Base-by-base conservation (phyloP, 2,329 filamentous ascomycete species). In the Volutella citrinella region DNA sequence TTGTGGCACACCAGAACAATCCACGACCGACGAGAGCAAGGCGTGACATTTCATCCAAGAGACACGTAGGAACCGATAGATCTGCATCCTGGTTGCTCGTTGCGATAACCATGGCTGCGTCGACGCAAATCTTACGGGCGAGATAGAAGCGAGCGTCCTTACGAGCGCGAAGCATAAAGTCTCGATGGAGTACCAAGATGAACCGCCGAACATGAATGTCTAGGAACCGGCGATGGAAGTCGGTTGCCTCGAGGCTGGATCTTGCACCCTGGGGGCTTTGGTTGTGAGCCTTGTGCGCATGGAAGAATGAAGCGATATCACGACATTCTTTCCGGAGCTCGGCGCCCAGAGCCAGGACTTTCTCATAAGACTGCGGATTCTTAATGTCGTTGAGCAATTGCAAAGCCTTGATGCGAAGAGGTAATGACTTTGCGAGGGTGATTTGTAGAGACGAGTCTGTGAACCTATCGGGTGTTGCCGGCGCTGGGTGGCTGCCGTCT, bases 131-230 rank as follows among this genome's bases (percentile, higher is more conserved):
- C 19, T 53, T 53, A 11, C 50, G 48, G 8, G 50, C 51, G 20
- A 53, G 50, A 29, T 52, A 53, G 23, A 52, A 52, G 7, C 39
- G 44, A 7, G 50, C 42, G 19, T 52, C 45, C 5, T 30, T 28
- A 14, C 36, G 41, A 6, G 50, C 46, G 18, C 49, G 42, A 10
- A 53, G 42, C 50, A 53, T 53, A 26, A 53, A 53, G 34, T 53
- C 48, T 16, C 50, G 50, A 17, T 53, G 50, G 18, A 53, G 44
- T 20, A 53, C 52, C 44, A 53, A 45, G 27, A 44, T 50, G 27
- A 53, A 53, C 5, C 50, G 46, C 8, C 50, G 46, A 7, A 53
- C 17, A 9, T 53, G 48, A 7, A 52, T 44, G 11, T 53, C 50
- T 18, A 53, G 40, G 13, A 53, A 19, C 15, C 49, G 46, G 7